These are phyloP conservation scores for Massariosphaeria phaeospora DNA, from an alignment of 495 filamentous ascomycete species.

Conservation along the genomic window DNA sequence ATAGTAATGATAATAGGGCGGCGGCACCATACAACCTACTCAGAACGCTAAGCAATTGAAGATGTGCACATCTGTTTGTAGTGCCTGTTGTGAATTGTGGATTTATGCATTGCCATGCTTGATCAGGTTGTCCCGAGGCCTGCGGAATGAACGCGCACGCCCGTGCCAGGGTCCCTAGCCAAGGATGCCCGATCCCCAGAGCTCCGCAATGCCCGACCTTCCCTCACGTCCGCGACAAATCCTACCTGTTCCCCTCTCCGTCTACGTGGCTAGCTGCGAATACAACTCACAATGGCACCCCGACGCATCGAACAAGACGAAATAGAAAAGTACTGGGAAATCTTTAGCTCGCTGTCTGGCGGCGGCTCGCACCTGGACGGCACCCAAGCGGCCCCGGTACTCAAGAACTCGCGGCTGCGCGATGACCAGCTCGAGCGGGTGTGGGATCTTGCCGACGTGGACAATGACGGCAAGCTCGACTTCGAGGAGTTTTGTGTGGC, in stretches of 20 bases:
- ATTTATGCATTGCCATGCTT: no score
- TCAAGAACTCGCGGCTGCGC: slow-evolving; percentile 89
- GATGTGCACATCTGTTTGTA: no score
- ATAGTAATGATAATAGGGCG: slow-evolving; percentile 23
- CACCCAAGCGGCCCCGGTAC: slow-evolving; percentile 84
- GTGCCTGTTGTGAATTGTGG: no score
- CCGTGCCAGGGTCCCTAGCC: no score
- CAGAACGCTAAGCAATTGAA: no score
- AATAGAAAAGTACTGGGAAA: slow-evolving; percentile 98
- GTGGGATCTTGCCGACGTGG: slow-evolving; percentile 96
- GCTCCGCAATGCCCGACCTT: no score
- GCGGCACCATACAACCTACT: no score
- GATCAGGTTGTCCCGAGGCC: no score
- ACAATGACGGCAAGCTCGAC: slow-evolving; percentile 92
- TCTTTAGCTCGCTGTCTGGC: slow-evolving; percentile 79
- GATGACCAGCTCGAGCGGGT: slow-evolving; percentile 95
- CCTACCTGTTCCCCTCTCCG: not conserved
- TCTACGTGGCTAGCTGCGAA: not conserved
- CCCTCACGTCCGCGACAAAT: no score
- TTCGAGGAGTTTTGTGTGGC: slow-evolving; percentile 99
- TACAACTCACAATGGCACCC: slow-evolving; percentile 47
- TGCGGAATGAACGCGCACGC: no score
- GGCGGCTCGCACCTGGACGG: slow-evolving; percentile 82
- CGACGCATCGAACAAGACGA: slow-evolving; percentile 91
- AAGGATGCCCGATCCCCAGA: no score